phyloP scores from a whole-genome alignment of 2,329 filamentous ascomycete species.

The Passalora sequoiae region DNA sequence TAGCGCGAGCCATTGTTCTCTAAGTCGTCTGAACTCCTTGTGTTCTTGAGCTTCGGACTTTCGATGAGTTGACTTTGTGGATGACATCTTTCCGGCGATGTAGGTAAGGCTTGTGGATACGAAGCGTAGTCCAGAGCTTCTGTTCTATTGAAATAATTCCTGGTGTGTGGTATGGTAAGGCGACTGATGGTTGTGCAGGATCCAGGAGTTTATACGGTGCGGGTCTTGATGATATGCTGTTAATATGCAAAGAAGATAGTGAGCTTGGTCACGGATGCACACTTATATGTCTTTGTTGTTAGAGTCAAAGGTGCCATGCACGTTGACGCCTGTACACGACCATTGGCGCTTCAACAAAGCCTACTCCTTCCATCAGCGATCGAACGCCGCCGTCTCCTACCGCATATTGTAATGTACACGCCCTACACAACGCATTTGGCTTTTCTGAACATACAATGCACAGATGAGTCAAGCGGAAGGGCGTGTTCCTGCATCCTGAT shows the following conservation, averaged over 20 bases:
- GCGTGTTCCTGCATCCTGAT: not conserved
- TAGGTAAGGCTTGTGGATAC: not conserved
- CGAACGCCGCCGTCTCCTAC: not conserved
- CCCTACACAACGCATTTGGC: not conserved
- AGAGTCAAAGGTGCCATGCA: too few relatives aligned
- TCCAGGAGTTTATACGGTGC: too few relatives aligned
- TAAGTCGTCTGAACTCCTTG: not conserved
- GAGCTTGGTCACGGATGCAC: too few relatives aligned
- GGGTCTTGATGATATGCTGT: too few relatives aligned
- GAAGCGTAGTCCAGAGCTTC: not conserved
- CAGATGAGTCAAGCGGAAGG: slow-evolving; percentile 1
- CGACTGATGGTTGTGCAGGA: too few relatives aligned
- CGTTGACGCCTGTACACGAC: slow-evolving; percentile 1
- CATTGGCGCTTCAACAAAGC: not conserved
- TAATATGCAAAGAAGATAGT: too few relatives aligned
- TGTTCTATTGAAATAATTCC: not conserved
- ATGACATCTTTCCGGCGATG: not conserved
- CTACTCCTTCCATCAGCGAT: not conserved
- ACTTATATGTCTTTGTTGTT: not conserved
- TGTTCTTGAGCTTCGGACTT: not conserved
- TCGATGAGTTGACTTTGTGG: not conserved
- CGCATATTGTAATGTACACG: not conserved
- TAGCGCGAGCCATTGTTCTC: not conserved
- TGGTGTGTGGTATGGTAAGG: too few relatives aligned
- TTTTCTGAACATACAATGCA: not conserved